Conservation (phyloP, 306 rosid genomes). For the Ziziphus jujuba region DNA sequence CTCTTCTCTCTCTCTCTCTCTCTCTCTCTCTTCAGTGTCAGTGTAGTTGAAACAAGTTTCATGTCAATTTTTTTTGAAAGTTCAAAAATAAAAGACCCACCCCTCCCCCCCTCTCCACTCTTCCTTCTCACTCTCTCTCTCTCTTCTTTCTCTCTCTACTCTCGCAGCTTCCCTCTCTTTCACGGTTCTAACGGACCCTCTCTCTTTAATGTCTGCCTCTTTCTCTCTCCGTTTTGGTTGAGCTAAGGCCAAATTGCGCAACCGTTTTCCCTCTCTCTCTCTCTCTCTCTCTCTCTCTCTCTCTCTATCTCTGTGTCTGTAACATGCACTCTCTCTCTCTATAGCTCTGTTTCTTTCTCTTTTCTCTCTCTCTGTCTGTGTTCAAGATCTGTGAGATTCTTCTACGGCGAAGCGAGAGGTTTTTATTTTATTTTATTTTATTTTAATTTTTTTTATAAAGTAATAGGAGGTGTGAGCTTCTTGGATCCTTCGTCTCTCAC, state of each 20-base stretch:
- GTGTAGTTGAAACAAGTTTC: constrained; percentile 6
- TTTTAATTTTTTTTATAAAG: neutral
- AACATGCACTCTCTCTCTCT: no score
- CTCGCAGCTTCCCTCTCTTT: neutral
- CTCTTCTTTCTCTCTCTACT: neutral
- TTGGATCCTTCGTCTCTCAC: constrained; percentile 2
- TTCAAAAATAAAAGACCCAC: constrained; percentile 39
- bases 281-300: constrained; percentile 4
- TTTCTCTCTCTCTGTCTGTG: neutral
- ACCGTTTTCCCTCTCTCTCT: neutral
- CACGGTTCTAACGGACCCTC: no score
- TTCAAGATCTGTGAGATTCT: constrained; percentile 15
- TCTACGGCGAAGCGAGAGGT: neutral
- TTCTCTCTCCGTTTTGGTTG: neutral
- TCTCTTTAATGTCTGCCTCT: no score
- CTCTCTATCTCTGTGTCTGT: neutral
- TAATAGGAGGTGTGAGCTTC: constrained; percentile 7
- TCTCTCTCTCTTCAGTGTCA: neutral
- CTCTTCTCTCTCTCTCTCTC: neutral
- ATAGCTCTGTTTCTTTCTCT: no score
- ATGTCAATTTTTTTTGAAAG: constrained; percentile 50
- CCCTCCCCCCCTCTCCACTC: neutral
- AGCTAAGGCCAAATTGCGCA: no score
- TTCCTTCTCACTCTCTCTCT: neutral
- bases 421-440: neutral